phyloP scores from a whole-genome alignment of 805 yeast species.

The Kazachstania bromeliacearum region DNA sequence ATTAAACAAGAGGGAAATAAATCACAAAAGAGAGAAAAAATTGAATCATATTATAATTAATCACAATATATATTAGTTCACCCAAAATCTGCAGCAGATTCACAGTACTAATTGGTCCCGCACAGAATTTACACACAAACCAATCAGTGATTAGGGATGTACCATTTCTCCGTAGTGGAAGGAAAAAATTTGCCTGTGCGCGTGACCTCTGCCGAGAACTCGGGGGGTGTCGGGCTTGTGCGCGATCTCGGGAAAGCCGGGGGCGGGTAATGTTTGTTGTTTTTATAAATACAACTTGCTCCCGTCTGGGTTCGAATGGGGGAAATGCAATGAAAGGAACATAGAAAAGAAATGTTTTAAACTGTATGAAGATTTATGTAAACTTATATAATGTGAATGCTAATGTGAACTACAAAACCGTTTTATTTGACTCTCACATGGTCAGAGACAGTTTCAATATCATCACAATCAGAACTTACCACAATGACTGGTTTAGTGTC shows the following conservation, averaged over 20 bases:
- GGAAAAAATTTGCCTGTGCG: not conserved
- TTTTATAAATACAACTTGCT: too few relatives aligned
- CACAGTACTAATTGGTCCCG: too few relatives aligned
- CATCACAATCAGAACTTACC: constrained; percentile 21
- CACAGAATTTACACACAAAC: too few relatives aligned
- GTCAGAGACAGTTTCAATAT: constrained; percentile 20
- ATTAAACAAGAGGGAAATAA: not conserved
- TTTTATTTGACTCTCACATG: constrained; percentile 16
- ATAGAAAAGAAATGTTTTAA: too few relatives aligned
- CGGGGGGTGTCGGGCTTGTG: constrained; percentile 3
- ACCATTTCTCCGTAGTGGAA: too few relatives aligned
- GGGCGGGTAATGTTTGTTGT: not conserved
- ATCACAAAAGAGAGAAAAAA: not conserved
- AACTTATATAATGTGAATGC: not conserved
- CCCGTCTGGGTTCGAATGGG: too few relatives aligned
- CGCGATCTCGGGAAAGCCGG: not conserved
- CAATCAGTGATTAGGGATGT: too few relatives aligned
- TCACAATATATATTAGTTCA: not conserved
- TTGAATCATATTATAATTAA: not conserved
- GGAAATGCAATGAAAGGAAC: too few relatives aligned
- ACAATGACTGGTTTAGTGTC: constrained; percentile 5
- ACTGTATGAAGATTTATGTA: not conserved
- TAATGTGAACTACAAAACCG: not conserved
- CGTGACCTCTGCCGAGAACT: constrained; percentile 3
- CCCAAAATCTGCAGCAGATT: not conserved